Conservation (phyloP, 1,284 basidiomycete species). For the Pseudozyma tsukubaensis region DNA sequence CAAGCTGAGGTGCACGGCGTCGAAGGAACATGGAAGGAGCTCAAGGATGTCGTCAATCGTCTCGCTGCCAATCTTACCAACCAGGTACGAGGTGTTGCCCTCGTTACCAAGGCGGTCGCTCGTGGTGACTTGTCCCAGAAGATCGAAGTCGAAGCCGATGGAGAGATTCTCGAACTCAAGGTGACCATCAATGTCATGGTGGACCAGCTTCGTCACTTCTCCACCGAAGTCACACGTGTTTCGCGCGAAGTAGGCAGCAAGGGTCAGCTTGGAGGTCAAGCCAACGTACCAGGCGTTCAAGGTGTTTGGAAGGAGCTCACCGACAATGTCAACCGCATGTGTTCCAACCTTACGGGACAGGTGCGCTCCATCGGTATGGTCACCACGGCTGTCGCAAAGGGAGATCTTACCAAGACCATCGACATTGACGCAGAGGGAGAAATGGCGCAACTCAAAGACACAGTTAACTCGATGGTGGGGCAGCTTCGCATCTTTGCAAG, state of each 20-base stretch:
- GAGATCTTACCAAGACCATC: conserved; percentile 73
- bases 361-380: conserved; percentile 89
- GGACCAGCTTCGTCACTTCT: conserved; percentile 85
- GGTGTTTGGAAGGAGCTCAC: conserved; percentile 69
- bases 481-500: conserved; percentile 84
- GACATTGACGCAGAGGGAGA: conserved; percentile 87
- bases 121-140: conserved; percentile 93
- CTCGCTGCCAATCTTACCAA: conserved; percentile 76
- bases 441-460: conserved; percentile 83
- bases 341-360: conserved; percentile 90
- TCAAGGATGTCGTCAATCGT: conserved; percentile 69
- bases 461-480: conserved; percentile 90
- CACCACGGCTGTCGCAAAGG: conserved; percentile 85
- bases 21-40: conserved; percentile 69
- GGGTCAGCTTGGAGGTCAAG: conserved; percentile 67
- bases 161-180: conserved; percentile 96
- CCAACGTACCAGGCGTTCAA: conserved; percentile 68
- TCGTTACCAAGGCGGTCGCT: conserved; percentile 97
- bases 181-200: conserved; percentile 98
- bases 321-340: conserved; percentile 89
- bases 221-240: conserved; percentile 95
- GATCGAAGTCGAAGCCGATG: conserved; percentile 94
- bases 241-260: conserved; percentile 72
- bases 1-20: conserved; percentile 69
- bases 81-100: conserved; percentile 93